phyloP scores from a whole-genome alignment of 345 rosid genomes.

The Bruguiera gymnorhiza region DNA sequence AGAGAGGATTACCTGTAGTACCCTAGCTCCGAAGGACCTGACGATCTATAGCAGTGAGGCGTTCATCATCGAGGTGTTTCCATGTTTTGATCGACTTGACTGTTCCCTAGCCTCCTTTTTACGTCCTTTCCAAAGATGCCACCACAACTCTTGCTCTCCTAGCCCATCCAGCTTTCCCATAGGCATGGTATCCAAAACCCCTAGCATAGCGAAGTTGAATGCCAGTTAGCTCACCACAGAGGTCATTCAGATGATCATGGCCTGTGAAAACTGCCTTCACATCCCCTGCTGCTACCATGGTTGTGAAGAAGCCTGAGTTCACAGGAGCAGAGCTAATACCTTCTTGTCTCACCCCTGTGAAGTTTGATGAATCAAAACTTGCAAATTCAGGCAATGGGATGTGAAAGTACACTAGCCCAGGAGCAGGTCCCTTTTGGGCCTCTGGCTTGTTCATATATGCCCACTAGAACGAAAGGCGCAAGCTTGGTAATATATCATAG shows the following conservation, averaged over 20 bases:
- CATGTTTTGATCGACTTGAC: conserved; percentile 80
- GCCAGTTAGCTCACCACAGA: conserved; percentile 63
- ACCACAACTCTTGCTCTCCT: conserved; percentile 76
- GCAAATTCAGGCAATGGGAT: conserved; percentile 82
- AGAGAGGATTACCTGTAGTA: conserved; percentile 32
- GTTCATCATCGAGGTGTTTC: conserved; percentile 82
- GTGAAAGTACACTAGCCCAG: conserved; percentile 82
- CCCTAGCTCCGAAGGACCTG: conserved; percentile 74
- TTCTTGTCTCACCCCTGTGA: conserved; percentile 79
- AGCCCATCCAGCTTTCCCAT: conserved; percentile 86
- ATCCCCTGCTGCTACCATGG: conserved; percentile 72
- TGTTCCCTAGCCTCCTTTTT: conserved; percentile 57
- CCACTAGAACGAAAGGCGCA: conserved; percentile 36
- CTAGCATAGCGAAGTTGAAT: no score
- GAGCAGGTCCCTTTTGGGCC: conserved; percentile 63
- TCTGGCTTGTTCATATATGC: conserved; percentile 53
- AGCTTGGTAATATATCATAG: no score
- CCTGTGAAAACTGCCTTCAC: conserved; percentile 85
- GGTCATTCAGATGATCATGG: conserved; percentile 87
- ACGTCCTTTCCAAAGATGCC: conserved; percentile 61
- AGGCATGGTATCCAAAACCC: conserved; percentile 80
- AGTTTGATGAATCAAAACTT: conserved; percentile 48
- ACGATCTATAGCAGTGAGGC: conserved; percentile 54
- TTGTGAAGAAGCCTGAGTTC: conserved; percentile 51
- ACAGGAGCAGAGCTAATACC: conserved; percentile 57